These are phyloP conservation scores for Kodamaea kaohsiungensis DNA, from an alignment of 805 yeast species.

Conservation along the genomic window DNA sequence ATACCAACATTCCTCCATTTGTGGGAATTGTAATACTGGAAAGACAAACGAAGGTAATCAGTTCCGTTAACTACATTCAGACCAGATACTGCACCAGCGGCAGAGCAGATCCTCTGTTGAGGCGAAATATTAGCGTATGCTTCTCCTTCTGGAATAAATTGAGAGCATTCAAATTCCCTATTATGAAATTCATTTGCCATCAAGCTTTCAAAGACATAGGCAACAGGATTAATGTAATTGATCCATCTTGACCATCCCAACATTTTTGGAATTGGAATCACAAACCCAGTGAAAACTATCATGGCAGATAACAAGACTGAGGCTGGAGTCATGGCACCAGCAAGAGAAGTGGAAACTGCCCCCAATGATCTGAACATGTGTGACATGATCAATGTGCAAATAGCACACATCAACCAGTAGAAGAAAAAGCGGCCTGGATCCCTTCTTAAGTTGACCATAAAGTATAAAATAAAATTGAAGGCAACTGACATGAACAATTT, in stretches of 20 bases:
- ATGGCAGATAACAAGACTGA: slow-evolving; percentile 49
- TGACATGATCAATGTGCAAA: slow-evolving; percentile 53
- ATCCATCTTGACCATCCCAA: slow-evolving; percentile 62
- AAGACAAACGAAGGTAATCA: slow-evolving; percentile 39
- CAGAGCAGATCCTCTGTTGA: slow-evolving; percentile 32
- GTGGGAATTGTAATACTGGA: slow-evolving; percentile 45
- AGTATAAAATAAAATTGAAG: slow-evolving; percentile 53
- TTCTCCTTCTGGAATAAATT: slow-evolving; percentile 47
- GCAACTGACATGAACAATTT: slow-evolving; percentile 44
- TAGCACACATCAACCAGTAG: slow-evolving; percentile 44
- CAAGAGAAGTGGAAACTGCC: slow-evolving; percentile 40
- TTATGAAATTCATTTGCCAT: slow-evolving; percentile 59
- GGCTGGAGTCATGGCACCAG: slow-evolving; percentile 47
- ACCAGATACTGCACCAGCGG: slow-evolving; percentile 26
- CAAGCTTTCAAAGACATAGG: slow-evolving; percentile 50
- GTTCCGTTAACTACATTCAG: slow-evolving; percentile 23
- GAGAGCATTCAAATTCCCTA: slow-evolving; percentile 46
- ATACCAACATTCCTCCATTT: slow-evolving; percentile 71
- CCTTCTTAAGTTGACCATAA: slow-evolving; percentile 54
- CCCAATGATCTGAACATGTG: slow-evolving; percentile 46
- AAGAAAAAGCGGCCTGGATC: slow-evolving; percentile 56
- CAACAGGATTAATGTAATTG: slow-evolving; percentile 43
- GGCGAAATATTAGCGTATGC: slow-evolving; percentile 35
- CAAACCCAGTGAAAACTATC: slow-evolving; percentile 55
- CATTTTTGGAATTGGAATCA: slow-evolving; percentile 43